A percentile compares a stretch with the other conserved stretches of the same genome.
phyloP scores from a whole-genome alignment of 2,329 filamentous ascomycete genomes.

The Grosmannia clavigera region DNA sequence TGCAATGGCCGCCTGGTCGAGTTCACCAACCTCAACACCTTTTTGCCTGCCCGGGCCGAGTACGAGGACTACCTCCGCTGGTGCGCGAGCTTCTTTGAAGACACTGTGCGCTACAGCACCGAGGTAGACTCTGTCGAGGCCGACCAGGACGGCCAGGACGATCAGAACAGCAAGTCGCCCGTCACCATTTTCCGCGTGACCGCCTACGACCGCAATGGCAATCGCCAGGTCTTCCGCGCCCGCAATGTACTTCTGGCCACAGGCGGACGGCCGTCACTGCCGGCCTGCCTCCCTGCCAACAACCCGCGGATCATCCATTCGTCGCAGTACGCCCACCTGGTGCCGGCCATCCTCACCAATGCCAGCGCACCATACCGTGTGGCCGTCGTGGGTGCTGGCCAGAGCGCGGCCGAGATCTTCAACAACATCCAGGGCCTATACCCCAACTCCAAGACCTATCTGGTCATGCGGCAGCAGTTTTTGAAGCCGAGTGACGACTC shows the following conservation, averaged over 20 bases:
- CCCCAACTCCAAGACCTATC: conserved; percentile 62
- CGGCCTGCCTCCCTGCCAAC: conserved; percentile 52
- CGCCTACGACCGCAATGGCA: conserved; percentile 35
- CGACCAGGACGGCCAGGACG: conserved; percentile 29
- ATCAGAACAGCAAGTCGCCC: conserved; percentile 25
- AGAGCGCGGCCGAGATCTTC: conserved; percentile 93
- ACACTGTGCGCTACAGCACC: conserved; percentile 60
- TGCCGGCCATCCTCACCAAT: conserved; percentile 46
- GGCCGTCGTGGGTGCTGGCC: conserved; percentile 77
- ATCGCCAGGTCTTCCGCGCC: conserved; percentile 38
- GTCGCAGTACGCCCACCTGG: conserved; percentile 63
- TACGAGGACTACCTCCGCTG: conserved; percentile 94
- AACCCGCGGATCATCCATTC: conserved; percentile 75
- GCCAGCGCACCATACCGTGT: conserved; percentile 52
- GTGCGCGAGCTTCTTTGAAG: conserved; percentile 72
- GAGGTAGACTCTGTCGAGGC: conserved; percentile 65
- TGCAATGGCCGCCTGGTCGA: conserved; percentile 68
- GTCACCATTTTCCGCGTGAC: conserved; percentile 56
- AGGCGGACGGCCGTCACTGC: conserved; percentile 56
- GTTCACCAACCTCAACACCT: conserved; percentile 84
- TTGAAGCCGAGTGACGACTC: conserved; percentile 88
- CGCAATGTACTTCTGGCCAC: conserved; percentile 53
- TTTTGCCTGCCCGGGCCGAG: conserved; percentile 73
- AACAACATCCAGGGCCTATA: conserved; percentile 74
- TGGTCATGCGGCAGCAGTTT: conserved; percentile 75